Conservation (phyloP, 192 early-diverging fungal species). For the Pilaira anomala region DNA sequence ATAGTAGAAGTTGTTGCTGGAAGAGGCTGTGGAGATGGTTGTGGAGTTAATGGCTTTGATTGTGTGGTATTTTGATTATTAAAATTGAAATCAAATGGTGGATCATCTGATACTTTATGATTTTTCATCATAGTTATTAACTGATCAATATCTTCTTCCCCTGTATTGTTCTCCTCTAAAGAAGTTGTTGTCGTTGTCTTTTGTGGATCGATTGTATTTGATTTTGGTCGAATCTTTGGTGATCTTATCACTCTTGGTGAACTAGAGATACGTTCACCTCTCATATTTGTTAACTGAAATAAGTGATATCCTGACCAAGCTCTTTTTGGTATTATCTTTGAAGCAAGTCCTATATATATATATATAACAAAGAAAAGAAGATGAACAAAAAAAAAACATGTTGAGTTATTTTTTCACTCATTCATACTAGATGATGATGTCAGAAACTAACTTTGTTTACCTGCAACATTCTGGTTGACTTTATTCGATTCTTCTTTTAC, state of each 20-base stretch:
- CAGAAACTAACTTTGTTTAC: no score
- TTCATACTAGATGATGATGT: neutral
- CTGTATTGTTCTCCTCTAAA: neutral
- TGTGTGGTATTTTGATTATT: no score
- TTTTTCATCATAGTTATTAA: conserved; percentile 17
- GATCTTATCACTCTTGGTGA: neutral
- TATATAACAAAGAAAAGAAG: neutral
- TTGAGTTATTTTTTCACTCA: neutral
- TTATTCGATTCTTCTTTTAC: neutral
- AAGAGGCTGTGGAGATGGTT: neutral
- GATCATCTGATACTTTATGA: conserved; percentile 13
- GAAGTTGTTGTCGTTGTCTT: neutral
- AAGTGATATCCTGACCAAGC: conserved; percentile 11
- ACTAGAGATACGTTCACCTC: neutral
- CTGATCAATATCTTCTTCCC: conserved; percentile 4
- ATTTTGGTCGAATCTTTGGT: neutral
- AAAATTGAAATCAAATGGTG: neutral
- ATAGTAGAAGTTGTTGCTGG: neutral
- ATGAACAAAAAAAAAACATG: neutral
- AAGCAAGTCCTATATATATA: neutral
- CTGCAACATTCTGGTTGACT: neutral
- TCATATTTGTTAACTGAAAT: neutral
- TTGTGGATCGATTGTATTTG: no score
- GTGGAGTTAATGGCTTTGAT: neutral
- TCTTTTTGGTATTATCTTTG: conserved; percentile 12